Conservation (phyloP, 1,284 basidiomycete species). For the Inonotus hispidus region DNA sequence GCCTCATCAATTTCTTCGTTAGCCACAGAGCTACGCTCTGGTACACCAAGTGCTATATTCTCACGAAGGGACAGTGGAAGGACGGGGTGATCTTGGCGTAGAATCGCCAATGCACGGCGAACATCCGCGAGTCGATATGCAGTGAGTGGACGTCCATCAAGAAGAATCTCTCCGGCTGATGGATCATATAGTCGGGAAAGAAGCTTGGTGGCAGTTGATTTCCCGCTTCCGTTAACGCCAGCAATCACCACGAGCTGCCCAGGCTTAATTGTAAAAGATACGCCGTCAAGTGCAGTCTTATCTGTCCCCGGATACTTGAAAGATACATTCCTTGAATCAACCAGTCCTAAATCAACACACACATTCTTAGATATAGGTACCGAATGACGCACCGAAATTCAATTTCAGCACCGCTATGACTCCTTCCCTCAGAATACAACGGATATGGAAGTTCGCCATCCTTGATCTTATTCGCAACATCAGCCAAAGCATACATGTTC, state of each 20-base stretch:
- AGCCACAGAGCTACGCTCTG: constrained; percentile 20
- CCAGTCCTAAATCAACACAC: not conserved
- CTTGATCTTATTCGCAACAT: not conserved
- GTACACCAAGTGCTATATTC: constrained; percentile 42
- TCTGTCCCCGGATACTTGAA: constrained; percentile 43
- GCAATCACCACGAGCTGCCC: constrained; percentile 46
- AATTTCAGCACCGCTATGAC: constrained; percentile 11
- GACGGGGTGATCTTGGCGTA: constrained; percentile 40
- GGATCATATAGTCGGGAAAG: constrained; percentile 41
- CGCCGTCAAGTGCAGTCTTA: constrained; percentile 32
- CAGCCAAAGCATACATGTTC: not conserved
- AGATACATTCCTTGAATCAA: constrained; percentile 32
- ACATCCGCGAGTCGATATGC: constrained; percentile 33
- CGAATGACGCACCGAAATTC: constrained; percentile 15
- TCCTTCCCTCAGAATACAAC: not conserved
- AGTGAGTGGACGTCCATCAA: constrained; percentile 35
- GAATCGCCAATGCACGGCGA: constrained; percentile 34
- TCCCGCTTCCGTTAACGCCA: constrained; percentile 40
- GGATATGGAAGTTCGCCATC: not conserved
- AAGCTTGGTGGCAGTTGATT: constrained; percentile 40
- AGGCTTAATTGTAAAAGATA: constrained; percentile 39
- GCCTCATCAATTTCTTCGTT: constrained; percentile 29
- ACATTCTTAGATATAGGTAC: not conserved
- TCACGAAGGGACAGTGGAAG: constrained; percentile 40
- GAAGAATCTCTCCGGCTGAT: constrained; percentile 34